Base-by-base conservation (phyloP, 2,329 filamentous ascomycete genomes). In the Fusarium succisae region DNA sequence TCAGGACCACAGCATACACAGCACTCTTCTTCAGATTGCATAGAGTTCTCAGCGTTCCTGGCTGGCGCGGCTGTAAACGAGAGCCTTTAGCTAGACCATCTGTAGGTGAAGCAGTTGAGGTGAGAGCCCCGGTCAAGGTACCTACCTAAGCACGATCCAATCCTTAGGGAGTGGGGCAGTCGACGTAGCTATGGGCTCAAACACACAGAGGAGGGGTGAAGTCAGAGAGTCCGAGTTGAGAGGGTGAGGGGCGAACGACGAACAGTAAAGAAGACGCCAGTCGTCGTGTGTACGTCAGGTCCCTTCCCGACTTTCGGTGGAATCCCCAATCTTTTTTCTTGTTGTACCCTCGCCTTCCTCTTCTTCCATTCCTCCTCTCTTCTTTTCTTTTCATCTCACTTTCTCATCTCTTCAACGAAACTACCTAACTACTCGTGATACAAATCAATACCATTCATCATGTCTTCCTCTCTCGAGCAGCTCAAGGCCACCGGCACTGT, bases 401-500 rank as follows among this genome's bases (percentile, higher is more conserved):
- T 48, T 66, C 59, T 57, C 69, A 65, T 50, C 59, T 59, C 32
- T 55, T 37, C 48, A 64, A 74, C 60, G 56, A 57, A 75, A 60
- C 44, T 55, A 58, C 30, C 51, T 63, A 75, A 58, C 44, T 55
- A 58, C 30, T 54, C 63, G 53, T 59, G 47, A 65, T 67, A 53
- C 66, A 63, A 73, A 60, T 62, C 54, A 65, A 69, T 63, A 67
- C 30, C 50, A 67, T 63, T 56, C 74, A 82, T 59, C 77, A 98
- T 98, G 95, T 86, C 94, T 85, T 92, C 87, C 86, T 94, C 95
- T 85, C 93, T 99, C 81, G 96, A 98, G 81, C 95, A 98, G 88
- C 91, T 99, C 85, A 99, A 99, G 91, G 92, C 94, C 88, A 86
- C 93, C 83, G 96, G 96, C 92, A 99, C 96, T 82, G 95, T 97